phyloP scores from a whole-genome alignment of 805 yeast species.

The Yarrowia sp. region DNA sequence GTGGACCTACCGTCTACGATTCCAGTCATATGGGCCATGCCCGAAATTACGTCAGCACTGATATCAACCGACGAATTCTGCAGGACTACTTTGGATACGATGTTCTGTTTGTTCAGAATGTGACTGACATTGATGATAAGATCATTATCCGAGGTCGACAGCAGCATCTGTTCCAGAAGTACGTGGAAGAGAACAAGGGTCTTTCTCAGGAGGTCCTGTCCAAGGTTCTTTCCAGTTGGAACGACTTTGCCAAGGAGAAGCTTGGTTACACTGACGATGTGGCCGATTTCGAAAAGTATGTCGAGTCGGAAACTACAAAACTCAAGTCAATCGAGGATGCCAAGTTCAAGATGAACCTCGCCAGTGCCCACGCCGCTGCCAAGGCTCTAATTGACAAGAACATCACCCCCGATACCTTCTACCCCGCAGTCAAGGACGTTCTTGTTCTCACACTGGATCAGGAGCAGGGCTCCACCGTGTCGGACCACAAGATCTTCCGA shows the following conservation, averaged over 20 bases:
- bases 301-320: slow-evolving; percentile 46
- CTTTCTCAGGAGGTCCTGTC: slow-evolving; percentile 40
- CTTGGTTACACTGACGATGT: slow-evolving; percentile 45
- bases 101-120: slow-evolving; percentile 86
- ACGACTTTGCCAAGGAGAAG: slow-evolving; percentile 51
- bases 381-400: slow-evolving; percentile 39
- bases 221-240: slow-evolving; percentile 46
- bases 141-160: slow-evolving; percentile 94
- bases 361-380: slow-evolving; percentile 56
- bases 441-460: slow-evolving; percentile 69
- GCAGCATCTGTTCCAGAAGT: slow-evolving; percentile 68
- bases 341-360: slow-evolving; percentile 81
- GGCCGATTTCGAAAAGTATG: slow-evolving; percentile 52
- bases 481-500: slow-evolving; percentile 79
- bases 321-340: slow-evolving; percentile 58
- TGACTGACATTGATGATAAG: slow-evolving; percentile 98
- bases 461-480: slow-evolving; percentile 68
- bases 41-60: slow-evolving; percentile 90
- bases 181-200: slow-evolving; percentile 36
- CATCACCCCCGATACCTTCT: slow-evolving; percentile 41
- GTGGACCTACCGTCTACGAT: slow-evolving; percentile 98
- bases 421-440: slow-evolving; percentile 60
- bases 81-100: slow-evolving; percentile 91
- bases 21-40: slow-evolving; percentile 98
- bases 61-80: slow-evolving; percentile 83